phyloP scores from a whole-genome alignment of 306 rosid species.

The Alnus rubra region DNA sequence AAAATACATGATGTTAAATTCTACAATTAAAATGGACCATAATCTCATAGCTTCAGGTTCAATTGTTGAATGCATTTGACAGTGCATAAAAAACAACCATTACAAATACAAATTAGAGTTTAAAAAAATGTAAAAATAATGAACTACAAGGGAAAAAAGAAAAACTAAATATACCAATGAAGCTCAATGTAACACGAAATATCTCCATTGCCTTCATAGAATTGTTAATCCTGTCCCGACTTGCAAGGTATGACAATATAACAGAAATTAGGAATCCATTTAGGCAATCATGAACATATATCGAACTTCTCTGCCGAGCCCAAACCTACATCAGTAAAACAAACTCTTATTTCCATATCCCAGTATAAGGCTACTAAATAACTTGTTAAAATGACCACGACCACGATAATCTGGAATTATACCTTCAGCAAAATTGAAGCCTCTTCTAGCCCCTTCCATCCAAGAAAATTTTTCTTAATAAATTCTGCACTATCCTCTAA shows the following conservation, averaged over 20 bases:
- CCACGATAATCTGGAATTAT: conserved; percentile 14
- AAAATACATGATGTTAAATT: not conserved
- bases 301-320: conserved; percentile 72
- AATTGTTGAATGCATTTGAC: not conserved
- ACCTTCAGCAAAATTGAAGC: conserved; percentile 80
- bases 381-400: not conserved
- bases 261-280: conserved; percentile 73
- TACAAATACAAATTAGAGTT: not conserved
- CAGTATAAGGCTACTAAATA: conserved; percentile 4
- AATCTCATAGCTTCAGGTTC: not conserved
- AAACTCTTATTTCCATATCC: conserved; percentile 12
- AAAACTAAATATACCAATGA: conserved; percentile 61
- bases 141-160: conserved; percentile 7
- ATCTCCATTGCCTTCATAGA: conserved; percentile 75
- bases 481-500: conserved; percentile 57
- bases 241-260: conserved; percentile 67
- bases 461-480: conserved; percentile 49
- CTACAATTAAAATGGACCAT: not conserved
- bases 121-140: no score
- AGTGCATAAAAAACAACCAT: not conserved
- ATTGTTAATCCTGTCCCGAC: conserved; percentile 47
- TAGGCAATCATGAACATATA: conserved; percentile 76
- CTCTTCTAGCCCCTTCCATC: conserved; percentile 71
- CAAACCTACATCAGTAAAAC: conserved; percentile 60
- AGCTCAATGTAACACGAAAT: conserved; percentile 61